Percentiles rank a stretch among this genome's conserved stretches.
These are phyloP conservation scores for Komagataella pastoris DNA, from an alignment of 805 yeast species.

Conservation along the genomic window DNA sequence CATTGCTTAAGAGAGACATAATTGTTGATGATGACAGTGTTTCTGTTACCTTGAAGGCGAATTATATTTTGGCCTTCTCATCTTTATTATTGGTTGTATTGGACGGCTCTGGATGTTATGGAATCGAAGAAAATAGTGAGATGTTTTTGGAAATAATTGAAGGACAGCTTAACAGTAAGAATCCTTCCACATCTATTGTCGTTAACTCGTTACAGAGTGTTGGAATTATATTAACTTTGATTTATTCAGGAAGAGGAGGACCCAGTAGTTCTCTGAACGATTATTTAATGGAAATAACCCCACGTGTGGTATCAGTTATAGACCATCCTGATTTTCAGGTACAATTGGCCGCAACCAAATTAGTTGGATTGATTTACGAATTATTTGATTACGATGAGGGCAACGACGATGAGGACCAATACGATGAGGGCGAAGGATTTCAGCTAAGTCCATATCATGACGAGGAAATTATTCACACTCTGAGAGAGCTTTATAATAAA, in stretches of 20 bases:
- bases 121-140: conserved; percentile 29
- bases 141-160: conserved; percentile 32
- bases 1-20: conserved; percentile 11
- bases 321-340: conserved; percentile 25
- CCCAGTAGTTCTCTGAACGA: conserved; percentile 24
- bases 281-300: conserved; percentile 23
- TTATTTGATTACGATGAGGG: conserved; percentile 28
- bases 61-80: conserved; percentile 13
- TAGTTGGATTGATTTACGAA: conserved; percentile 45
- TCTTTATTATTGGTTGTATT: conserved; percentile 26
- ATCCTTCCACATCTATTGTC: conserved; percentile 22
- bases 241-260: conserved; percentile 22
- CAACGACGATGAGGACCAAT: conserved; percentile 23
- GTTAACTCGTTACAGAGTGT: conserved; percentile 32
- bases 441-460: conserved; percentile 35
- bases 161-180: conserved; percentile 7
- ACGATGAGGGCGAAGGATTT: conserved; percentile 26
- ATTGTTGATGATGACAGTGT: conserved; percentile 5
- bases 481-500: conserved; percentile 30
- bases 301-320: conserved; percentile 17
- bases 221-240: conserved; percentile 28
- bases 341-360: conserved; percentile 39
- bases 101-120: conserved; percentile 35
- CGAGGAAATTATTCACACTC: conserved; percentile 26
- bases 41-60: conserved; percentile 7